Conservation (phyloP, 306 rosid species). For the Styphnolobium japonicum region DNA sequence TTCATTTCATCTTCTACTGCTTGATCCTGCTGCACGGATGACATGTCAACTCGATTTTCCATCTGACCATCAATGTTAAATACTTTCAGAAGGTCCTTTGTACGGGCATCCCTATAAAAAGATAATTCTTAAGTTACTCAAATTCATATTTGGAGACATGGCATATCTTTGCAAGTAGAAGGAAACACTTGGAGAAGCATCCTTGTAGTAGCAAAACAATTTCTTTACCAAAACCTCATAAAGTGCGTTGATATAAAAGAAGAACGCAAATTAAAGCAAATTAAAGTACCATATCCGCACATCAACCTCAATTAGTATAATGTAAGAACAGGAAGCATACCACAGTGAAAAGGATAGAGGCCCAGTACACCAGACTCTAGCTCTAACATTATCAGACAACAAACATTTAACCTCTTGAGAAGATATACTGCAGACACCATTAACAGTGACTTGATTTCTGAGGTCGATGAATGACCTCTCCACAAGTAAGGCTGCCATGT, state of each 20-base stretch:
- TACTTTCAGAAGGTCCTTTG: constrained; percentile 88
- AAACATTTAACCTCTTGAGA: constrained; percentile 90
- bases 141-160: background rate
- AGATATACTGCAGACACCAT: constrained; percentile 87
- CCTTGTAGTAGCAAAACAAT: background rate
- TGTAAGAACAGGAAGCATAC: constrained; percentile 35
- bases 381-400: constrained; percentile 68
- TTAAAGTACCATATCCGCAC: background rate
- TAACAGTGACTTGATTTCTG: constrained; percentile 79
- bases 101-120: constrained; percentile 80
- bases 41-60: constrained; percentile 82
- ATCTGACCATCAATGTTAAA: constrained; percentile 86
- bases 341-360: constrained; percentile 82
- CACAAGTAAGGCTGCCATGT: constrained; percentile 95
- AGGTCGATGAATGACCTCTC: constrained; percentile 90
- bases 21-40: constrained; percentile 79
- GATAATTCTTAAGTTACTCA: constrained; percentile 13
- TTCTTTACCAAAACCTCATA: background rate
- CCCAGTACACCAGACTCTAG: constrained; percentile 82
- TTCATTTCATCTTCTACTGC: constrained; percentile 78
- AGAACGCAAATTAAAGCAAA: background rate
- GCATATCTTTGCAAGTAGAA: background rate
- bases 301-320: background rate
- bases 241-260: background rate
- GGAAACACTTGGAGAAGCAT: background rate